These are phyloP conservation scores for Diaporthe batatas DNA, from an alignment of 2,329 filamentous ascomycete genomes.

Conservation along the genomic window DNA sequence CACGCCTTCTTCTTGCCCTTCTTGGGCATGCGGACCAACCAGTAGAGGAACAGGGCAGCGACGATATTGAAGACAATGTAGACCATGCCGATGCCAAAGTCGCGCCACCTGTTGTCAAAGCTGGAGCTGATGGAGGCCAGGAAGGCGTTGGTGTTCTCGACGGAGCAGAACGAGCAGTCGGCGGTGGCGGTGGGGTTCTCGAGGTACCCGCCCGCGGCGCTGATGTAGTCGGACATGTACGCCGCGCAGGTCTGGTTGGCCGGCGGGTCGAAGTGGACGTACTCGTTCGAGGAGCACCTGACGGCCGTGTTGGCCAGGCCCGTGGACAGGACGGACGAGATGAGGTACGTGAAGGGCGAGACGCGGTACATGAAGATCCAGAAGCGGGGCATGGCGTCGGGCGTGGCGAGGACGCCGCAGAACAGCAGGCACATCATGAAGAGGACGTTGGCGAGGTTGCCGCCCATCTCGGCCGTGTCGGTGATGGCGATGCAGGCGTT, in stretches of 20 bases:
- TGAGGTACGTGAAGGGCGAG: conserved; percentile 86
- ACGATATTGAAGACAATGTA: conserved; percentile 67
- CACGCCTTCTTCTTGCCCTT: conserved; percentile 40
- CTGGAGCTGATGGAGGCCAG: conserved; percentile 62
- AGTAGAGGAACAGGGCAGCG: conserved; percentile 63
- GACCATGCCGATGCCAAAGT: conserved; percentile 72
- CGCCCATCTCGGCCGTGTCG: conserved; percentile 80
- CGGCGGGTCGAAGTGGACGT: conserved; percentile 74
- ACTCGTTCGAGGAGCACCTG: conserved; percentile 77
- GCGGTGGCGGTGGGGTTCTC: conserved; percentile 60
- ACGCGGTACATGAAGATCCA: conserved; percentile 90
- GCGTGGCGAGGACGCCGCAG: conserved; percentile 78
- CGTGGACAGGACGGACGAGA: conserved; percentile 77
- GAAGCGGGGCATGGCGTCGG: conserved; percentile 75
- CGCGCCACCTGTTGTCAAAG: conserved; percentile 73
- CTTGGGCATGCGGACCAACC: conserved; percentile 52
- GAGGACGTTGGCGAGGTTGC: conserved; percentile 80
- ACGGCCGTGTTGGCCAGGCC: conserved; percentile 77
- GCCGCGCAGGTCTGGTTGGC: conserved; percentile 68
- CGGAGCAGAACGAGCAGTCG: conserved; percentile 68
- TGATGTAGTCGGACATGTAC: conserved; percentile 69
- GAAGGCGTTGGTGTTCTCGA: conserved; percentile 66
- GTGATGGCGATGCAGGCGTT: conserved; percentile 82
- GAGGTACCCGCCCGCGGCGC: conserved; percentile 65
- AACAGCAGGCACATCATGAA: conserved; percentile 82